Evolutionary conservation across 225 moss, liverwort and hornwort species (phyloP), one percentile per base, ranked within the genome.

Genomic region (Bryum argenteum): DNA sequence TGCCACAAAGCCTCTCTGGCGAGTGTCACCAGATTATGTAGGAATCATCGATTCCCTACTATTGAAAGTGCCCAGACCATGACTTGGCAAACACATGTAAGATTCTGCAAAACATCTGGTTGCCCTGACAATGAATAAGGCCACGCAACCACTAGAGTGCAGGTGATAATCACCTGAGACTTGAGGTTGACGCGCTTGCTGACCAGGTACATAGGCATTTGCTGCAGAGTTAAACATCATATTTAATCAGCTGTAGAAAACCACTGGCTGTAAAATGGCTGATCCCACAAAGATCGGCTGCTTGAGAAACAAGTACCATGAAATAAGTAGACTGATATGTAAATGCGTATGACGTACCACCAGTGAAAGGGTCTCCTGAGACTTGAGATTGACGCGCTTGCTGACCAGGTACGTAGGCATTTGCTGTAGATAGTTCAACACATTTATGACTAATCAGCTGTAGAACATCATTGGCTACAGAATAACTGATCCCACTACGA

Each of bases 141-240:
- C 11, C 23, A 40, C 33, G 77, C 41, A 23, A 59, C 71, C 19
- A 77, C 19, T 33, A 83, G 18, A 47, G n/a, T 63, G 71, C 55
- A 78, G 63, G 19, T 54, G 59, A 65, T 69, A 47, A 26, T 67
- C 83, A 85, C 83, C 67, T 55, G 70, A 47, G 72, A 74, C 64
- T 79, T 77, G 81, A 69, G 78, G 18, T 77, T 72, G 88, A 66
- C 75, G 80, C 21, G 74, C 71, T 75, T 86, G 89, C 70, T 79
- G 83, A 62, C 83, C 79, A 61, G 97, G 97, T 67, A 98, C 97
- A 72, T 98, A 98, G 6, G 97, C 97, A 83, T 87, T 98, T 67
- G 94, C 97, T 97, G 90, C 70, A 88, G 54, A 71, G 33, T 54
- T 51, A 12, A 64, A 80, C 70, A 68, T 42, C 33, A 60, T 51